Conservation (phyloP, 2,329 filamentous ascomycete species). For the Apiospora phragmitis region DNA sequence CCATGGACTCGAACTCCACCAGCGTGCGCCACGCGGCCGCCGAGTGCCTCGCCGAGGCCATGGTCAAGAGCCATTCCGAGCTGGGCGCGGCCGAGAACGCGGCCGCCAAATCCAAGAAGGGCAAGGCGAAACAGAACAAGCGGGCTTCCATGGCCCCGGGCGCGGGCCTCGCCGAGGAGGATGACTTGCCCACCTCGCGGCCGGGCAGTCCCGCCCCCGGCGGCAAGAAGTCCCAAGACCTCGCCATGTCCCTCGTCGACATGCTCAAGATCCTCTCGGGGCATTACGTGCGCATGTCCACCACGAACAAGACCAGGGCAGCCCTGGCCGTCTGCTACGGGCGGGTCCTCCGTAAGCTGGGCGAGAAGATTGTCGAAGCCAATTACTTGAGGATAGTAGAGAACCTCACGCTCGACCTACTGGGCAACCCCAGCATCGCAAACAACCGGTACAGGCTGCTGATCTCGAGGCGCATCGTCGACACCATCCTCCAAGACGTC, state of each 20-base stretch:
- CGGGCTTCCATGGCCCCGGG: conserved; percentile 60
- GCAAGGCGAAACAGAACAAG: conserved; percentile 60
- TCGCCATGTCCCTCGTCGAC: conserved; percentile 75
- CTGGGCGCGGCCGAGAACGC: conserved; percentile 46
- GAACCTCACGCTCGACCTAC: conserved; percentile 76
- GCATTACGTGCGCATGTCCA: conserved; percentile 78
- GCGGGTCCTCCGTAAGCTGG: conserved; percentile 74
- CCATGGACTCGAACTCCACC: conserved; percentile 74
- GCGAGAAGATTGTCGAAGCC: conserved; percentile 78
- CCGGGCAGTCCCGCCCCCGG: conserved; percentile 71
- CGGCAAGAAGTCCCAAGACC: conserved; percentile 66
- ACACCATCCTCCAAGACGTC: conserved; percentile 80
- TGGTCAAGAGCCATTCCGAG: conserved; percentile 79
- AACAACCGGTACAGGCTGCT: conserved; percentile 88
- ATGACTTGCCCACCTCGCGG: conserved; percentile 55
- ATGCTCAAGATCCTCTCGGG: conserved; percentile 76
- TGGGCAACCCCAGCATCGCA: conserved; percentile 72
- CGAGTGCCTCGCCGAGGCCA: conserved; percentile 77
- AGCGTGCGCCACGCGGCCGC: conserved; percentile 83
- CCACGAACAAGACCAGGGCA: conserved; percentile 77
- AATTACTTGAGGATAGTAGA: conserved; percentile 81
- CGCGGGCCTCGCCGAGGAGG: conserved; percentile 72
- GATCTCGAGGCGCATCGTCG: conserved; percentile 80
- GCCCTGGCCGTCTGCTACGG: conserved; percentile 87
- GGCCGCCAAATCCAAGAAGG: conserved; percentile 62